These are phyloP conservation scores for Isabelozyma rhagii DNA, from an alignment of 805 yeast species.

Conservation along the genomic window DNA sequence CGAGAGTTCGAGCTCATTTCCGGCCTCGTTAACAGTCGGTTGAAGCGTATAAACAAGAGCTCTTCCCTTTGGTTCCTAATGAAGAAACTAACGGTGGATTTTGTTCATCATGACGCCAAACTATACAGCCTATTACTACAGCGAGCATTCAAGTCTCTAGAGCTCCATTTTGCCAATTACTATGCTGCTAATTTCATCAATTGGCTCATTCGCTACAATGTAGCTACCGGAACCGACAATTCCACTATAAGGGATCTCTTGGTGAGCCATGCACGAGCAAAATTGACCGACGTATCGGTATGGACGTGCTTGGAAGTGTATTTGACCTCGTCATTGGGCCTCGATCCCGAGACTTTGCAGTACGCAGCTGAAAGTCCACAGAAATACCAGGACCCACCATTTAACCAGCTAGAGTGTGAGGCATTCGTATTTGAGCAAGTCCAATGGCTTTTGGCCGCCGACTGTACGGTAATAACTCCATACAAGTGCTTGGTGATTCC, in stretches of 20 bases:
- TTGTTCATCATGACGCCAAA: constrained; percentile 2
- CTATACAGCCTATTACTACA: constrained; percentile 5
- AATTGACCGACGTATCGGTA: constrained; percentile 18
- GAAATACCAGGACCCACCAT: neutral
- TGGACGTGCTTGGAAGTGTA: constrained; percentile 16
- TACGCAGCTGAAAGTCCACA: neutral
- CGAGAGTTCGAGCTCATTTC: constrained; percentile 29
- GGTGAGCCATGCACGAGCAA: constrained; percentile 7
- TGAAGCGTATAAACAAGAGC: constrained; percentile 37
- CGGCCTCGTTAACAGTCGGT: constrained; percentile 23
- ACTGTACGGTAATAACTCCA: constrained; percentile 5
- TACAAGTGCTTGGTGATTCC: constrained; percentile 2
- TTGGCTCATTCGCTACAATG: constrained; percentile 20
- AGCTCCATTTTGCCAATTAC: constrained; percentile 37
- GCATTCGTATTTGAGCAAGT: constrained; percentile 1
- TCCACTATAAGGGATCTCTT: constrained; percentile 1
- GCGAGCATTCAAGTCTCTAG: constrained; percentile 25
- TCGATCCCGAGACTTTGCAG: neutral
- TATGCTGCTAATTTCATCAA: constrained; percentile 30
- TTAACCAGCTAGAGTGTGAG: neutral
- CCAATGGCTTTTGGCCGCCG: constrained; percentile 5
- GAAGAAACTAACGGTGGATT: constrained; percentile 18
- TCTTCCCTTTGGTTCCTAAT: constrained; percentile 35
- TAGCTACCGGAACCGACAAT: neutral
- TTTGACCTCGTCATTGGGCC: neutral